phyloP scores from a whole-genome alignment of 2,329 filamentous ascomycete genomes.

The Alternaria alternata region DNA sequence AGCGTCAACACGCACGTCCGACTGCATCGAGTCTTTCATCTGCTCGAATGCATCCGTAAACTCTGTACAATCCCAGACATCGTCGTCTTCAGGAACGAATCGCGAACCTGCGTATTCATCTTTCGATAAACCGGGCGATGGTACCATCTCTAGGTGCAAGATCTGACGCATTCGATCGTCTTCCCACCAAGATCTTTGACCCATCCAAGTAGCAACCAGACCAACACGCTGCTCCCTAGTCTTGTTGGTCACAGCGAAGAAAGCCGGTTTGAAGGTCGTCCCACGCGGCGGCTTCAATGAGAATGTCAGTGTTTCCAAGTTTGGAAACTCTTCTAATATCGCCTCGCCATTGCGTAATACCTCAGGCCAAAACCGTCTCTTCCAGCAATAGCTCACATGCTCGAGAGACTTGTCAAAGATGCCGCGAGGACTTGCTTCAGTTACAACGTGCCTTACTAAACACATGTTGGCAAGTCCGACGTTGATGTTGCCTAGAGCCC shows the following conservation, averaged over 20 bases:
- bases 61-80: conserved; percentile 38
- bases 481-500: conserved; percentile 19
- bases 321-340: conserved; percentile 33
- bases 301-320: conserved; percentile 34
- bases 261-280: conserved; percentile 33
- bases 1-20: background rate
- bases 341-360: conserved; percentile 27
- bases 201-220: conserved; percentile 39
- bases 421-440: conserved; percentile 32
- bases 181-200: conserved; percentile 28
- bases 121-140: conserved; percentile 14
- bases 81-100: conserved; percentile 32
- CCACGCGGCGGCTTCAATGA: conserved; percentile 32
- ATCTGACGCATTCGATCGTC: conserved; percentile 32
- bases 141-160: conserved; percentile 38
- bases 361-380: conserved; percentile 39
- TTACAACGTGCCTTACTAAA: conserved; percentile 30
- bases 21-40: conserved; percentile 13
- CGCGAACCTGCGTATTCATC: conserved; percentile 31
- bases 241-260: conserved; percentile 34
- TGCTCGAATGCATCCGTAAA: conserved; percentile 34
- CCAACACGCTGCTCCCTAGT: conserved; percentile 38
- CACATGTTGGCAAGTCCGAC: conserved; percentile 23
- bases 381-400: conserved; percentile 40
- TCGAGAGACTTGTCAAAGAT: conserved; percentile 35